A percentile compares a stretch with the other conserved stretches of the same genome.
Conservation (phyloP, 2,329 filamentous ascomycete genomes). For the Pseudohalonectria lignicola region DNA sequence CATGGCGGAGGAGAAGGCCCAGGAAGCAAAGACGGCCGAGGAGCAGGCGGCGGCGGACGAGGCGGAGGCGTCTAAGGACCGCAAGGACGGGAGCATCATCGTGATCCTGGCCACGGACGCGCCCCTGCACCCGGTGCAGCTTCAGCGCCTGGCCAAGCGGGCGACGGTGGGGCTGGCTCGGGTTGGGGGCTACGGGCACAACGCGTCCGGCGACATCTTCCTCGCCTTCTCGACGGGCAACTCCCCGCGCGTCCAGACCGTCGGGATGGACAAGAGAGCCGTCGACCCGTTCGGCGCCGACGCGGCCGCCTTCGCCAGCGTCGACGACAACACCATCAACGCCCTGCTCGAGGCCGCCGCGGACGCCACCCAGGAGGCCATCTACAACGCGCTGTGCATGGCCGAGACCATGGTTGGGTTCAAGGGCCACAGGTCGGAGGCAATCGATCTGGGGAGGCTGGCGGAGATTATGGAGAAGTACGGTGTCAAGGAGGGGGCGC, state of each 20-base stretch:
- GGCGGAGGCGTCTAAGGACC: conserved; percentile 28
- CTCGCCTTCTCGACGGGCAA: conserved; percentile 55
- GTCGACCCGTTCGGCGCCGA: not conserved
- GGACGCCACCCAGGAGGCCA: conserved; percentile 54
- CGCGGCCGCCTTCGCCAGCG: not conserved
- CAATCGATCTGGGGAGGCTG: conserved; percentile 5
- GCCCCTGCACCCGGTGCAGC: conserved; percentile 24
- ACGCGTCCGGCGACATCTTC: conserved; percentile 56
- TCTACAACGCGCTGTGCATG: conserved; percentile 53
- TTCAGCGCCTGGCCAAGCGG: conserved; percentile 17
- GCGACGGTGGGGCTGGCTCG: conserved; percentile 47
- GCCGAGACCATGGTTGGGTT: conserved; percentile 47
- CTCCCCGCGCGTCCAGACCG: conserved; percentile 23
- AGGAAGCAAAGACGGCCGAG: conserved; percentile 21
- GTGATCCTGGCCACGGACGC: conserved; percentile 41
- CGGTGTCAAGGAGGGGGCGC: too few species aligned
- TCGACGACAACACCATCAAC: conserved; percentile 50
- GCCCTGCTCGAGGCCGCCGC: conserved; percentile 49
- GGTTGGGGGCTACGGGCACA: conserved; percentile 50
- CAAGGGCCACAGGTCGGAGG: conserved; percentile 21
- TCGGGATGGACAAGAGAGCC: conserved; percentile 13
- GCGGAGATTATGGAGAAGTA: conserved; percentile 12
- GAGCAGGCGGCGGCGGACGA: conserved; percentile 13
- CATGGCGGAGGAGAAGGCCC: too few species aligned
- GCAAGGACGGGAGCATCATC: conserved; percentile 52